Conservation (phyloP, 257 asterid genomes). For the Gentiana macrophylla region DNA sequence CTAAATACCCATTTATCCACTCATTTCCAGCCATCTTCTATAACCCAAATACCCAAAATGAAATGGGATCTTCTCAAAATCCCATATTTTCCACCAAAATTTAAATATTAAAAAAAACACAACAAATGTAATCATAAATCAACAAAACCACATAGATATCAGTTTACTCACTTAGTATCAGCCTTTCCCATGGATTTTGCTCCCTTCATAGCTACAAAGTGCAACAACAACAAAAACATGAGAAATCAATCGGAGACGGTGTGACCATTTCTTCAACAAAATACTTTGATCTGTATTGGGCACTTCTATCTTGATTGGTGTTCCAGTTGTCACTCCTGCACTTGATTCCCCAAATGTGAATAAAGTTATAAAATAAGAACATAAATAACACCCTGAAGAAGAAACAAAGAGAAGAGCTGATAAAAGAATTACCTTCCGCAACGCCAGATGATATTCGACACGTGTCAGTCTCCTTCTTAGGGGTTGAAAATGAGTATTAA, state of each 20-base stretch:
- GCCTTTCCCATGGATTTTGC: no score
- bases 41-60: neutral
- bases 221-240: no score
- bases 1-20: conserved; percentile 88
- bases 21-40: conserved; percentile 69
- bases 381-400: conserved; percentile 8
- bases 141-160: no score
- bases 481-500: conserved; percentile 42
- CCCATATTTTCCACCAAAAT: no score
- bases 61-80: no score
- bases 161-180: no score
- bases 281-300: conserved; percentile 92
- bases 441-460: conserved; percentile 81
- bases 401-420: conserved; percentile 10
- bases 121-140: no score
- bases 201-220: no score
- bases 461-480: conserved; percentile 97
- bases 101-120: no score
- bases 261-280: no score
- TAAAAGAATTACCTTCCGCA: conserved; percentile 54
- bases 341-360: conserved; percentile 14
- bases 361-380: conserved; percentile 9
- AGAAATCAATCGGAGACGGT: no score
- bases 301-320: conserved; percentile 90
- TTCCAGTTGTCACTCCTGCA: conserved; percentile 87